A percentile compares a stretch with the other conserved stretches of the same genome.
phyloP scores from a whole-genome alignment of 768 basidiomycete species.

The Serendipita sp. region DNA sequence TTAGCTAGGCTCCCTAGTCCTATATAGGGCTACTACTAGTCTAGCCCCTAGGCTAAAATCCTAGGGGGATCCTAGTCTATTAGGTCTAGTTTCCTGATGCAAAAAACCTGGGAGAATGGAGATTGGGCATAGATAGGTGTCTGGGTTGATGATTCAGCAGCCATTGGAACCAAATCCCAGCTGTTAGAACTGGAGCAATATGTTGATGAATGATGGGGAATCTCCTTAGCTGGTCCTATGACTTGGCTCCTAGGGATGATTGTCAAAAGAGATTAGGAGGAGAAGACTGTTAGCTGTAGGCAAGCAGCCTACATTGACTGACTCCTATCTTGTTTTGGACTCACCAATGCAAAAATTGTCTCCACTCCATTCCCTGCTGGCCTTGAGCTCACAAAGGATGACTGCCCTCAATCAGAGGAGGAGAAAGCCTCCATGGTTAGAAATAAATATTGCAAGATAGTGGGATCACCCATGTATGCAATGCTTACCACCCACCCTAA shows the following conservation, averaged over 20 bases:
- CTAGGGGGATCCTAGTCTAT: no score
- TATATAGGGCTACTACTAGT: no score
- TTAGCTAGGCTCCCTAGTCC: no score
- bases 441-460: slow-evolving; percentile 8
- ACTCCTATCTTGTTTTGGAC: not conserved
- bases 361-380: not conserved
- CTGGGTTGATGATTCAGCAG: not conserved
- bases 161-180: not conserved
- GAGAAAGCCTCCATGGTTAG: not conserved
- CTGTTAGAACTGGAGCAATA: slow-evolving; percentile 1
- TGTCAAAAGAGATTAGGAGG: not conserved
- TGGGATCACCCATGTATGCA: slow-evolving; percentile 22
- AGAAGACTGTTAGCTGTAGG: not conserved
- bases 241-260: slow-evolving; percentile 2
- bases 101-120: not conserved
- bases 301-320: not conserved
- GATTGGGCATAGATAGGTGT: not conserved
- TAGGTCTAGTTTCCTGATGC: no score
- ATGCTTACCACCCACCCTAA: slow-evolving; percentile 19
- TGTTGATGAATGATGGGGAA: not conserved
- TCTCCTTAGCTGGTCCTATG: not conserved
- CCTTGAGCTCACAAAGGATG: not conserved
- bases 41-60: no score
- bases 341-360: not conserved
- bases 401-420: not conserved